Percentiles rank a stretch among this genome's conserved stretches.
phyloP scores from a whole-genome alignment of 306 rosid genomes.

The Quercus berberidifolia region DNA sequence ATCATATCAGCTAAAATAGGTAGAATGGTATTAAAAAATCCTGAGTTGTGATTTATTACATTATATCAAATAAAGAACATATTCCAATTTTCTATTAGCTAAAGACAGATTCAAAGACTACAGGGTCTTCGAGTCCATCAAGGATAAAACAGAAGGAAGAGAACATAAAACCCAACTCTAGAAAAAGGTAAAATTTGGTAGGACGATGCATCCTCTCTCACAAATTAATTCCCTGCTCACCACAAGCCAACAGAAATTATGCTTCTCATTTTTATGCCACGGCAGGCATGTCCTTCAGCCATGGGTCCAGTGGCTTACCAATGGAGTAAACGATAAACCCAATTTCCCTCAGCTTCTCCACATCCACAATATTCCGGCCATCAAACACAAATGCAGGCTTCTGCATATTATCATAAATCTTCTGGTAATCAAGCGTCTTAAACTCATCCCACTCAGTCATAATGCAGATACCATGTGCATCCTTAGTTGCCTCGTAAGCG shows the following conservation, averaged over 20 bases:
- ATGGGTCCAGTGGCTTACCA: conserved; percentile 77
- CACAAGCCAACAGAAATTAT: conserved; percentile 11
- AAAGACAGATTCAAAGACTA: conserved; percentile 29
- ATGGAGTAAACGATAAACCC: conserved; percentile 82
- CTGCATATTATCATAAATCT: conserved; percentile 63
- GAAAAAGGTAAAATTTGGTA: conserved; percentile 14
- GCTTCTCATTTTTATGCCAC: conserved; percentile 45
- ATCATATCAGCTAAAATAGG: background rate
- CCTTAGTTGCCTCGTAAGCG: conserved; percentile 68
- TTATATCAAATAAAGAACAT: conserved; percentile 37
- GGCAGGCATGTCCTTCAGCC: conserved; percentile 95
- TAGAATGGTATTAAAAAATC: conserved; percentile 28
- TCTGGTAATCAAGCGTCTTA: conserved; percentile 63
- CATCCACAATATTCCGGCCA: conserved; percentile 68
- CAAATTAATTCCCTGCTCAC: conserved; percentile 12
- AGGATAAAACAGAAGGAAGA: conserved; percentile 13
- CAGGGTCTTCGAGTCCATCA: conserved; percentile 22
- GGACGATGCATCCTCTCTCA: conserved; percentile 26
- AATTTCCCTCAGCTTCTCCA: conserved; percentile 60
- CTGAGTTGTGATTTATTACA: conserved; percentile 40
- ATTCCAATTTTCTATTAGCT: conserved; percentile 31
- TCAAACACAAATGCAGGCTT: conserved; percentile 87
- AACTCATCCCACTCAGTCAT: conserved; percentile 88
- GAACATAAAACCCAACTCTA: conserved; percentile 28
- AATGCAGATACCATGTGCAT: conserved; percentile 69